These are phyloP conservation scores for Schizonepeta tenuifolia DNA, from an alignment of 257 asterid species.

Conservation along the genomic window DNA sequence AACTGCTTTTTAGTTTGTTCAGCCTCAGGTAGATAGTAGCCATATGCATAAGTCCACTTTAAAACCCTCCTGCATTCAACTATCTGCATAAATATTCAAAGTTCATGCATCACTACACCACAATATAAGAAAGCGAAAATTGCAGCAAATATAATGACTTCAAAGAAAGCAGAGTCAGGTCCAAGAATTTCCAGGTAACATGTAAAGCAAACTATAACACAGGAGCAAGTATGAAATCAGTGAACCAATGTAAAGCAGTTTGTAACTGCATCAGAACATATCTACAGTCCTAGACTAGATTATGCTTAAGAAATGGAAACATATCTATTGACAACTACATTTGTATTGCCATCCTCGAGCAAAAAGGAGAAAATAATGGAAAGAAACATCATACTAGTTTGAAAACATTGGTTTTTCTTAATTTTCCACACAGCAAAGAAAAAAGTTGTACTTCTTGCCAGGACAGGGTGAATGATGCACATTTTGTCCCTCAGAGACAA, in stretches of 20 bases:
- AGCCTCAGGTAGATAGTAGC: slow-evolving; percentile 78
- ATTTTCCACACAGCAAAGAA: neutral
- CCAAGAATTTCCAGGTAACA: neutral
- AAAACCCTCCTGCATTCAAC: slow-evolving; percentile 97
- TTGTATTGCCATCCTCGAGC: neutral
- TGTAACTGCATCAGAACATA: too few species aligned
- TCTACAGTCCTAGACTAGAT: too few species aligned
- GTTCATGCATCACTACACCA: slow-evolving; percentile 17
- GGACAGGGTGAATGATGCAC: neutral
- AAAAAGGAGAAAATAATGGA: slow-evolving; percentile 8
- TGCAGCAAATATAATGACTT: neutral
- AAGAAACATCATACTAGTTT: neutral
- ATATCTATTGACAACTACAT: neutral
- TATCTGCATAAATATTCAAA: slow-evolving; percentile 60
- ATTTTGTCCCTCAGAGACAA: slow-evolving; percentile 9
- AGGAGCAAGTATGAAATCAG: neutral
- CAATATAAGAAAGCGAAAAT: slow-evolving; percentile 19
- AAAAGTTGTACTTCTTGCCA: neutral
- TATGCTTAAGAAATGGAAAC: too few species aligned
- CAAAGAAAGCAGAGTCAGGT: slow-evolving; percentile 13
- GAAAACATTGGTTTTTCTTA: neutral
- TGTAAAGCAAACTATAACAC: too few species aligned
- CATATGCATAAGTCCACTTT: slow-evolving; percentile 98
- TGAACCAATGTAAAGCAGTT: neutral
- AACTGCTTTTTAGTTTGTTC: slow-evolving; percentile 77